These are phyloP conservation scores for Harringtonia lauricola DNA, from an alignment of 2,329 filamentous ascomycete genomes.

Conservation along the genomic window DNA sequence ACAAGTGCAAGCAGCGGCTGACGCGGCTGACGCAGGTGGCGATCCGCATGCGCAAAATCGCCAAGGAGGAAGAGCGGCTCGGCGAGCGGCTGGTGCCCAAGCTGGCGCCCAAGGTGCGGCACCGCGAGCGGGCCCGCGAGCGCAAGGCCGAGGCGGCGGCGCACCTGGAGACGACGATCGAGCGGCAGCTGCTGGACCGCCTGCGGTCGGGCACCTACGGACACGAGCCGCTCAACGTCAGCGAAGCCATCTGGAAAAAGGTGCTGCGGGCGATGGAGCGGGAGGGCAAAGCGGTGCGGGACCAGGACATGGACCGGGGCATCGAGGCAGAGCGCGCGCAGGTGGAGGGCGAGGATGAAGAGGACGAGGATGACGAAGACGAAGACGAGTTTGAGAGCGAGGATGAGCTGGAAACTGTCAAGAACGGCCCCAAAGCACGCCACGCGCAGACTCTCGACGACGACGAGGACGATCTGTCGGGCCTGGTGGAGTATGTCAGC, in stretches of 20 bases:
- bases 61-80: constrained; percentile 78
- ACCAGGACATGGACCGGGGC: constrained; percentile 82
- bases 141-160: constrained; percentile 66
- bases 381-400: constrained; percentile 53
- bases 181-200: constrained; percentile 86
- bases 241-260: constrained; percentile 94
- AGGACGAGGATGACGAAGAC: constrained; percentile 38
- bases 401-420: constrained; percentile 57
- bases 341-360: constrained; percentile 49
- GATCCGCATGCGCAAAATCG: constrained; percentile 67
- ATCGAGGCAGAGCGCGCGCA: constrained; percentile 60
- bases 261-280: constrained; percentile 84
- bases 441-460: constrained; percentile 31
- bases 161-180: constrained; percentile 91
- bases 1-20: constrained; percentile 83
- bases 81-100: constrained; percentile 84
- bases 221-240: constrained; percentile 87
- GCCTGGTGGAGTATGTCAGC: constrained; percentile 83
- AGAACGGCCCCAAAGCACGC: constrained; percentile 39
- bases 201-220: constrained; percentile 89
- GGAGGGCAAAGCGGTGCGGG: constrained; percentile 69
- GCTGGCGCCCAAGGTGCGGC: constrained; percentile 78
- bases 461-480: constrained; percentile 64
- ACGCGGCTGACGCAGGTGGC: constrained; percentile 87
- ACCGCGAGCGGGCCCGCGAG: constrained; percentile 61